These are phyloP conservation scores for Amyloporia xantha DNA, from an alignment of 768 basidiomycete species.

Conservation along the genomic window DNA sequence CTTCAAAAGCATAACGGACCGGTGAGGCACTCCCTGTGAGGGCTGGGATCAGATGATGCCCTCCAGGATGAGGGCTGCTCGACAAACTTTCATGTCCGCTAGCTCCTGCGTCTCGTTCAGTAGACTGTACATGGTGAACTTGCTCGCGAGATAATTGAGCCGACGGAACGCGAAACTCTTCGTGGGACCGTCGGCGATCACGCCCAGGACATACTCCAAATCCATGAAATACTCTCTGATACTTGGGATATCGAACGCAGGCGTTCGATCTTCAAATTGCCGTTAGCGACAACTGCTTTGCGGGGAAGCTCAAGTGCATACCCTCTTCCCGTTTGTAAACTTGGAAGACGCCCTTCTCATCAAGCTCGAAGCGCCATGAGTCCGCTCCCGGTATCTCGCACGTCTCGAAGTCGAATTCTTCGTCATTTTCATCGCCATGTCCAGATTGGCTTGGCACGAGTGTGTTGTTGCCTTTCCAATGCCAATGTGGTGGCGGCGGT, in stretches of 20 bases:
- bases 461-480: conserved; percentile 53
- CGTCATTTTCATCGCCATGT: conserved; percentile 24
- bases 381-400: conserved; percentile 65
- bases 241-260: conserved; percentile 72
- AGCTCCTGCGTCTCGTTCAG: conserved; percentile 92
- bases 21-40: conserved; percentile 71
- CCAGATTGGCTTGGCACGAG: conserved; percentile 14
- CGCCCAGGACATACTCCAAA: conserved; percentile 82
- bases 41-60: not conserved
- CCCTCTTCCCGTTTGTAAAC: conserved; percentile 52
- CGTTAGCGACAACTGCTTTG: not conserved
- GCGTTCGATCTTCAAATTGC: conserved; percentile 27
- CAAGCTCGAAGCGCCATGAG: conserved; percentile 60
- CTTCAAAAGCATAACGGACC: conserved; percentile 33
- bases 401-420: conserved; percentile 64
- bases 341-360: conserved; percentile 88
- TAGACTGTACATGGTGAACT: conserved; percentile 89
- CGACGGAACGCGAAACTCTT: conserved; percentile 93
- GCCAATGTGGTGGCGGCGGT: conserved; percentile 96
- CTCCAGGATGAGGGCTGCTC: not conserved
- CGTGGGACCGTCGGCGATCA: conserved; percentile 92
- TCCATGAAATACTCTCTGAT: conserved; percentile 96
- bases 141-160: conserved; percentile 85
- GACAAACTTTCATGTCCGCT: conserved; percentile 88
- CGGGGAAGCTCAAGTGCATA: conserved; percentile 12